A percentile compares a stretch with the other conserved stretches of the same genome.
Conservation (phyloP, 257 asterid genomes). For the Nicotiana sylvestris region DNA sequence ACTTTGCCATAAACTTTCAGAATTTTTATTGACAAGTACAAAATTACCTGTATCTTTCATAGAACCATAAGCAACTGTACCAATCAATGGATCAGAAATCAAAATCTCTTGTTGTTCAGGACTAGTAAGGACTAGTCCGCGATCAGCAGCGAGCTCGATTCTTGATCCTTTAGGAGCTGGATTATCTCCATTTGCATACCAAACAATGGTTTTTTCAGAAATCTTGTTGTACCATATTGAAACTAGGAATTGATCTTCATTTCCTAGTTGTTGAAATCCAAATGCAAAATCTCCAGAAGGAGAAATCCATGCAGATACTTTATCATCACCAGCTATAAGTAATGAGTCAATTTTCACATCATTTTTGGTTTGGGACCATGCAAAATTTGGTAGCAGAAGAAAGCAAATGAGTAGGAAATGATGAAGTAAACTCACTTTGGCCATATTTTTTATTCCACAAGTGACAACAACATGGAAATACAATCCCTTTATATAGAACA, state of each 20-base stretch:
- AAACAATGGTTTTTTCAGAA: constrained; percentile 33
- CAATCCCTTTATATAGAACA: neutral
- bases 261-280: constrained; percentile 27
- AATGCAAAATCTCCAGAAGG: constrained; percentile 41
- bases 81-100: constrained; percentile 5
- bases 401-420: neutral
- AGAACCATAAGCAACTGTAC: constrained; percentile 25
- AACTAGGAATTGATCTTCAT: constrained; percentile 26
- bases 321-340: constrained; percentile 19
- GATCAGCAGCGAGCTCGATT: constrained; percentile 24
- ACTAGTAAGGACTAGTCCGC: constrained; percentile 24
- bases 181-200: constrained; percentile 28
- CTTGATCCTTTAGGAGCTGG: constrained; percentile 29
- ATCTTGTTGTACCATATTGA: constrained; percentile 41
- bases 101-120: constrained; percentile 4
- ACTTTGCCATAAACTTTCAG: constrained; percentile 28
- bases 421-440: neutral
- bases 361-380: constrained; percentile 13
- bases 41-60: constrained; percentile 42
- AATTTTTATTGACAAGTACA: constrained; percentile 11
- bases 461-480: neutral
- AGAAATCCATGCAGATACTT: constrained; percentile 30
- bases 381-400: neutral
- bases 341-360: neutral
- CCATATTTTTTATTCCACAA: neutral